These are phyloP conservation scores for Centella asiatica DNA, from an alignment of 129 eudicot species.

Conservation along the genomic window DNA sequence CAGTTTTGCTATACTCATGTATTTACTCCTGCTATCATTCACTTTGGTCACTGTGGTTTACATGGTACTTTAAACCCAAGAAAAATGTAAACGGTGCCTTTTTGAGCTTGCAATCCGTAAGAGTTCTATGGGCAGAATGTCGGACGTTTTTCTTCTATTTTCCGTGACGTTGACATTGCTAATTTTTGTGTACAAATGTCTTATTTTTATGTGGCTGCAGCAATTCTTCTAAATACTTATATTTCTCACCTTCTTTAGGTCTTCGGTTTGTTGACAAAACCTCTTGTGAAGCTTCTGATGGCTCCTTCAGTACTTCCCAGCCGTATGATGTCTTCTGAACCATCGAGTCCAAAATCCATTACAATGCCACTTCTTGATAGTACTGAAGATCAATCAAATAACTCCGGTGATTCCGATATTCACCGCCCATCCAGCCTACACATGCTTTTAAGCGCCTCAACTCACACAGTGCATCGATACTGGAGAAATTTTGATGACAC, in stretches of 20 bases:
- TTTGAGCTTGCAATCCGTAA: no score
- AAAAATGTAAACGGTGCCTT: neutral
- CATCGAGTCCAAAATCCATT: conserved; percentile 46
- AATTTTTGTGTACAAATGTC: neutral
- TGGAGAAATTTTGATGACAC: conserved; percentile 71
- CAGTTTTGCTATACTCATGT: neutral
- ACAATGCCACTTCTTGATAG: conserved; percentile 41
- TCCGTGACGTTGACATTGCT: neutral
- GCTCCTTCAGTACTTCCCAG: conserved; percentile 22
- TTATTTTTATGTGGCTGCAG: neutral
- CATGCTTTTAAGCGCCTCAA: conserved; percentile 42
- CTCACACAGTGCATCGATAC: conserved; percentile 48
- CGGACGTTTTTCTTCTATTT: no score
- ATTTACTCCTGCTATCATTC: neutral
- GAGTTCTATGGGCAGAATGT: no score
- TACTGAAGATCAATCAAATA: conserved; percentile 22
- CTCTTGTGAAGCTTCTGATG: conserved; percentile 38
- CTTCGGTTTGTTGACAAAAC: conserved; percentile 66
- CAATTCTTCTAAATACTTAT: neutral
- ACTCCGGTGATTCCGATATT: conserved; percentile 11
- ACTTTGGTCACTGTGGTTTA: no score
- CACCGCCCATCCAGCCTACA: conserved; percentile 25
- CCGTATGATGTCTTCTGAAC: conserved; percentile 20
- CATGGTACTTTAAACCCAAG: no score
- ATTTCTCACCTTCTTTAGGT: conserved; percentile 31